Base-by-base conservation (phyloP, 2,329 filamentous ascomycete species). In the Exutisphaerella laricina region DNA sequence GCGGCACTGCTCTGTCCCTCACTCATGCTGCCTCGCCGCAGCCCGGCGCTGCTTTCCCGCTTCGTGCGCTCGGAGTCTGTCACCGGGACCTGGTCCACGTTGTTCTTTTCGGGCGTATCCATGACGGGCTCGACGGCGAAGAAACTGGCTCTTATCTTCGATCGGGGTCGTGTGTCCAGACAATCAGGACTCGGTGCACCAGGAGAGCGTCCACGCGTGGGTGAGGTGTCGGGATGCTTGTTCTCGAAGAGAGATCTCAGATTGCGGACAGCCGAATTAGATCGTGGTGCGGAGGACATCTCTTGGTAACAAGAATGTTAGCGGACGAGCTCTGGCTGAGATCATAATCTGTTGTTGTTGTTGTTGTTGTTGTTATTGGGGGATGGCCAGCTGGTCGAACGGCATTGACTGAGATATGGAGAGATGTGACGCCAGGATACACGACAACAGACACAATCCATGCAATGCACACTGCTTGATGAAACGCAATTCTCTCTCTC, bases 191-290 rank as follows among this genome's bases (percentile, higher is more conserved):
- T 33, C n/a, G 57, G 58, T 53, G 59, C 65, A 50, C 60, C 61
- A 47, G 65, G 66, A 33, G 69, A 71, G 48, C 68, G 65, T 41
- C 69, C 68, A 54, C 69, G 67, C 51, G 65, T 28, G 21, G 43
- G 40, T 8, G 51, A 51, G 41, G 25, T 43, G 28, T 50, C 56
- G 44, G 63, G 56, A 42, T 63, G 59, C 50, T 64, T 68, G 52
- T 60, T 65, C 61, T 73, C 70, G 59, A 73, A 73, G 62, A 72
- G 67, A 44, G 70, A 70, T 57, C 70, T 64, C 44, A 73, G 63
- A 55, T 70, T 70, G 53, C 69, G 65, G 51, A 73, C 70, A 53
- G 67, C 68, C 43, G 59, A 65, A 44, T 53, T 63, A 33, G 62
- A 58, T 45, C 62, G 56, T 55, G 64, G 55, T 49, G 55, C 50